These are phyloP conservation scores for Leptomonas pyrrhocoris DNA, from an alignment of 208 protist species.

Conservation along the genomic window DNA sequence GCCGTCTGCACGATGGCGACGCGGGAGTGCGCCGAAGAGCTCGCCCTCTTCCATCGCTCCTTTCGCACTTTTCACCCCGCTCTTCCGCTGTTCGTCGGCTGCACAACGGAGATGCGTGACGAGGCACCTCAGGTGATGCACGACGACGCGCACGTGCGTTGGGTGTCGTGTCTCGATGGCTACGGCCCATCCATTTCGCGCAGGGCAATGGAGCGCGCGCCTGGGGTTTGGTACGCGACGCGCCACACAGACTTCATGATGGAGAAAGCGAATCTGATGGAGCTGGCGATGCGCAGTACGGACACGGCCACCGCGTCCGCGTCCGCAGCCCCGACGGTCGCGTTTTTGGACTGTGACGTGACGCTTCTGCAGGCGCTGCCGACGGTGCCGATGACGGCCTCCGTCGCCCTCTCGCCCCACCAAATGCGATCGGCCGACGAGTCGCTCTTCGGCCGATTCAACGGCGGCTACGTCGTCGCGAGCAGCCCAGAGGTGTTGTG, in stretches of 20 bases:
- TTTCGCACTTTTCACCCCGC: slow-evolving; percentile 63
- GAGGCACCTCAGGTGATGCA: slow-evolving; percentile 17
- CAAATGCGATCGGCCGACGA: slow-evolving; percentile 53
- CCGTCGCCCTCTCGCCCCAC: slow-evolving; percentile 72
- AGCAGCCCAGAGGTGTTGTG: slow-evolving; percentile 42
- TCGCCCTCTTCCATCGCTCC: slow-evolving; percentile 65
- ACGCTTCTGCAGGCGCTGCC: slow-evolving; percentile 58
- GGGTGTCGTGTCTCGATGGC: slow-evolving; percentile 69
- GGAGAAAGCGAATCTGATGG: slow-evolving; percentile 86
- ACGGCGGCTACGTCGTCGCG: slow-evolving; percentile 71
- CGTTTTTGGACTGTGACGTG: slow-evolving; percentile 85
- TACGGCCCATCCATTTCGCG: slow-evolving; percentile 62
- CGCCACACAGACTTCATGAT: slow-evolving; percentile 88
- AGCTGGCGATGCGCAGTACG: slow-evolving; percentile 48
- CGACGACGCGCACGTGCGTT: slow-evolving; percentile 47
- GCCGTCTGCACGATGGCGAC: slow-evolving; percentile 85
- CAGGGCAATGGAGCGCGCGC: slow-evolving; percentile 65
- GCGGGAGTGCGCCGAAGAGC: slow-evolving; percentile 76
- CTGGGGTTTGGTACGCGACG: slow-evolving; percentile 70
- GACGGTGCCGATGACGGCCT: slow-evolving; percentile 26
- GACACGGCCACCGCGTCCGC: not conserved
- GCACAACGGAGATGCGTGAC: slow-evolving; percentile 40
- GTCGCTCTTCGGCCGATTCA: slow-evolving; percentile 71
- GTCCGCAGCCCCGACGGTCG: slow-evolving; percentile 12
- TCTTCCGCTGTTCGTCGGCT: slow-evolving; percentile 64